Base-by-base conservation (phyloP, 139 green algal species). In the Monoraphidium neglectum region DNA sequence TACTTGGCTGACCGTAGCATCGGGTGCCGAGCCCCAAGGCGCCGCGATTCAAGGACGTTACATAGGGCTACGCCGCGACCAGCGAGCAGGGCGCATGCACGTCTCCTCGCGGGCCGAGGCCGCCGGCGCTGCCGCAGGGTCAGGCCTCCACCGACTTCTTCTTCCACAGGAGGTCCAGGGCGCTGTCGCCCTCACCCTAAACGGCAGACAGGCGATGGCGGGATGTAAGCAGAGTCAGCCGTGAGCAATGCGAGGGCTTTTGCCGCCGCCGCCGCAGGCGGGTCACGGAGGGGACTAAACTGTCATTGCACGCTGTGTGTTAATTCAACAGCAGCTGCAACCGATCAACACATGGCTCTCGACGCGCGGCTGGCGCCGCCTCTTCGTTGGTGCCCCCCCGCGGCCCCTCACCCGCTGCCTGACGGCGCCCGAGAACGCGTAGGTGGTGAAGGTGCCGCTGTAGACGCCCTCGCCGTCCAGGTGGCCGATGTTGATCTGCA, bases 401-500 rank as follows among this genome's bases (percentile, higher is more conserved):
- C 24, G 5, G 35, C 8, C 2, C 36, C 92, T 80, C 68, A 97
- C 94, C 89, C 90, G 92, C 40, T 63, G 74, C 75, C 95, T 87
- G 3, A 98, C 90, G 63, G 88, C 93, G 80, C 97, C 97, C 54
- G 85, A 88, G 60, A 99, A 78, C 10, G 97, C 97, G 70, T 99
- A 95, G 63, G 97, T 99, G 67, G 92, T 95, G 91, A 94, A 98
- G 77, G 92, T 76, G 83, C 89, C 88, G 72, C 77, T 97, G 92
- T 98, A 99, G 40, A 98, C 89, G 70, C 97, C 97, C 72, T 93
- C 88, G 78, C 95, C 93, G 84, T 98, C 92, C 60, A 99, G 84
- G 90, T 99, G 97, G 32, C 96, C 97, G 63, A 99, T 88, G 91
- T 99, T 99, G 61, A 99, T 87, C 91, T 99, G 97, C 26, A 99